Evolutionary conservation across 257 asterid genomes (phyloP).

Genomic region (Penstemon newberryi): DNA sequence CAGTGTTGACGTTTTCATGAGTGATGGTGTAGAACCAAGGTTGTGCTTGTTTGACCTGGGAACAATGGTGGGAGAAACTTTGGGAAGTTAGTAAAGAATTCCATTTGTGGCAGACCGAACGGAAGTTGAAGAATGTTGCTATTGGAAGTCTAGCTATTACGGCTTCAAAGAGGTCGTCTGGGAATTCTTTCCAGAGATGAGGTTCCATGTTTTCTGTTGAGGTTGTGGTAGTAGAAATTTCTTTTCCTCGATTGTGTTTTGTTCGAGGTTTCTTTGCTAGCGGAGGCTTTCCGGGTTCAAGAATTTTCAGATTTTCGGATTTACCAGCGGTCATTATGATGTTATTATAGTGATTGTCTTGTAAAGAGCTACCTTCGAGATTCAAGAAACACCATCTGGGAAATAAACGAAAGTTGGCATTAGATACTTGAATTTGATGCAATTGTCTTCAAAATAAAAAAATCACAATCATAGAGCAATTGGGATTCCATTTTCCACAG

Average conservation of each 20-base stretch:
- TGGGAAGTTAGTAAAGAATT: conserved; percentile 73
- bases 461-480: not conserved
- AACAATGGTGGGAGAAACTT: conserved; percentile 73
- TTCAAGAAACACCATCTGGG: conserved; percentile 67
- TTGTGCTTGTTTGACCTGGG: conserved; percentile 55
- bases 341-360: conserved; percentile 54
- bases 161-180: conserved; percentile 88
- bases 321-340: conserved; percentile 76
- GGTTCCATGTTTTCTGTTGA: conserved; percentile 60
- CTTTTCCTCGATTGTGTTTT: conserved; percentile 55
- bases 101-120: conserved; percentile 84
- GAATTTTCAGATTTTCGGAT: conserved; percentile 74
- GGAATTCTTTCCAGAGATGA: conserved; percentile 86
- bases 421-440: not conserved
- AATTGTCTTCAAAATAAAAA: not conserved
- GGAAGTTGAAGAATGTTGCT: conserved; percentile 71
- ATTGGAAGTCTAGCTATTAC: conserved; percentile 89
- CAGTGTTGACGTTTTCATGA: conserved; percentile 68
- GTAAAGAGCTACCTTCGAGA: conserved; percentile 50
- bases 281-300: conserved; percentile 86
- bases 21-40: conserved; percentile 94
- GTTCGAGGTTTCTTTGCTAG: conserved; percentile 70
- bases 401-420: conserved; percentile 16
- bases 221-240: conserved; percentile 33
- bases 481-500: not conserved